Conservation (phyloP, 345 rosid genomes). For the Lepidium didymum region DNA sequence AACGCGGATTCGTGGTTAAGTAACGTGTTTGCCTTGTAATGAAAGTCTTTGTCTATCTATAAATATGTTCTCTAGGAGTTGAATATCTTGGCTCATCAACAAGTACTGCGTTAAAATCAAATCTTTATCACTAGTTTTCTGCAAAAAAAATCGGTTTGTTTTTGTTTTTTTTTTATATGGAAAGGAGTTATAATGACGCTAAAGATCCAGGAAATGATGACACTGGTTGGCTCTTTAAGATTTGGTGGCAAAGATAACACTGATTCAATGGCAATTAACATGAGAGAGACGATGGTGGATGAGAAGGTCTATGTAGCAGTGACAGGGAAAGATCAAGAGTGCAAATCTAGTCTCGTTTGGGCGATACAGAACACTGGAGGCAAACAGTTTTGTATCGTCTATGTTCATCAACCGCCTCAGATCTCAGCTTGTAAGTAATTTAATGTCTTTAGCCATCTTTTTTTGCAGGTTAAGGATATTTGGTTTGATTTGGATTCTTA, state of each 20-base stretch:
- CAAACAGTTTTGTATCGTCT: constrained; percentile 49
- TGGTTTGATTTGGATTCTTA: not conserved
- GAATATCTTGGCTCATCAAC: not conserved
- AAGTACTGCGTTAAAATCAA: too few species aligned
- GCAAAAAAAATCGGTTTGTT: too few species aligned
- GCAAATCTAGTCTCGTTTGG: constrained; percentile 45
- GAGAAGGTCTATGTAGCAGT: constrained; percentile 60
- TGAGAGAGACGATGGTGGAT: constrained; percentile 25
- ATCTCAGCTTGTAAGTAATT: constrained; percentile 11
- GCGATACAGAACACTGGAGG: constrained; percentile 53
- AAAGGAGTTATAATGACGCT: not conserved
- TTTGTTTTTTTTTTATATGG: constrained; percentile 1
- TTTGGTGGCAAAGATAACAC: not conserved
- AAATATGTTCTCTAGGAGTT: not conserved
- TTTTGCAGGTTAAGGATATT: not conserved
- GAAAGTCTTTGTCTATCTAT: not conserved
- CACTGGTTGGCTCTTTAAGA: constrained; percentile 11
- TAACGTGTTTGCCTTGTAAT: not conserved
- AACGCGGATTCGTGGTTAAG: not conserved
- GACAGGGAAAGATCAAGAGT: constrained; percentile 33
- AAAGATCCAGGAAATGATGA: constrained; percentile 14
- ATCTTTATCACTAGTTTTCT: too few species aligned
- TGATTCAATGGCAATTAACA: not conserved
- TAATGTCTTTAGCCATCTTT: not conserved
- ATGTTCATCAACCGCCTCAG: constrained; percentile 52